A percentile compares a stretch with the other conserved stretches of the same genome.
phyloP scores from a whole-genome alignment of 1,284 basidiomycete species.

The Crucibulum parvulum region DNA sequence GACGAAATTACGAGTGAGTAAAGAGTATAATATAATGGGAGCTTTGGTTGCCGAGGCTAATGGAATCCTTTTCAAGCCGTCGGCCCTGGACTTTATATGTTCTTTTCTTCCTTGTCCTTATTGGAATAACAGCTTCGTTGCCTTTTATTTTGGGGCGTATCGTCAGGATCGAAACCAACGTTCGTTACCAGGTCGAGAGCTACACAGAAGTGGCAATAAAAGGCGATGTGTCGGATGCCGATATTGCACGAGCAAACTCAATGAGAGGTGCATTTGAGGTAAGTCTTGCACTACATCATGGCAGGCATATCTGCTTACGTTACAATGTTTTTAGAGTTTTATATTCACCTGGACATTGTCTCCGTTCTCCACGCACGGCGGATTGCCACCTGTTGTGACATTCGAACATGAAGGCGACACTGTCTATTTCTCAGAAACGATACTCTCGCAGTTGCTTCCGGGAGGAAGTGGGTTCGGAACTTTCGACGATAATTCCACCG shows the following conservation, averaged over 20 bases:
- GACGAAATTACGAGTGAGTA: constrained; percentile 43
- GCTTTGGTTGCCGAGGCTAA: neutral
- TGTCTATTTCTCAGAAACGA: constrained; percentile 45
- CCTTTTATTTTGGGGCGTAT: constrained; percentile 43
- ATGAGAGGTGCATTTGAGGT: constrained; percentile 15
- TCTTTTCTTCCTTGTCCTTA: constrained; percentile 36
- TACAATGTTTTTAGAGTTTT: constrained; percentile 18
- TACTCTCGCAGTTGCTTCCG: constrained; percentile 35
- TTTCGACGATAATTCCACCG: constrained; percentile 33
- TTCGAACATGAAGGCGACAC: constrained; percentile 33
- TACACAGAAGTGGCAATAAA: constrained; percentile 38
- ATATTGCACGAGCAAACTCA: constrained; percentile 8
- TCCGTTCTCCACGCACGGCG: constrained; percentile 37
- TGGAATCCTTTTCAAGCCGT: constrained; percentile 18
- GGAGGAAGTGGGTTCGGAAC: constrained; percentile 44
- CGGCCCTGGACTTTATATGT: constrained; percentile 43
- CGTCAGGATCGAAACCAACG: constrained; percentile 34
- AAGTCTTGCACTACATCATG: neutral
- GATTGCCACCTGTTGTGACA: constrained; percentile 36
- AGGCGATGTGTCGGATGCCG: constrained; percentile 30
- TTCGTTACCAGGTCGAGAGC: constrained; percentile 34
- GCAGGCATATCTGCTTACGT: neutral
- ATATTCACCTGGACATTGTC: constrained; percentile 42
- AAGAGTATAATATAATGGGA: neutral
- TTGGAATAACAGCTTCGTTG: constrained; percentile 24